Conservation (phyloP, 805 yeast genomes). For the Kuraishia molischiana region DNA sequence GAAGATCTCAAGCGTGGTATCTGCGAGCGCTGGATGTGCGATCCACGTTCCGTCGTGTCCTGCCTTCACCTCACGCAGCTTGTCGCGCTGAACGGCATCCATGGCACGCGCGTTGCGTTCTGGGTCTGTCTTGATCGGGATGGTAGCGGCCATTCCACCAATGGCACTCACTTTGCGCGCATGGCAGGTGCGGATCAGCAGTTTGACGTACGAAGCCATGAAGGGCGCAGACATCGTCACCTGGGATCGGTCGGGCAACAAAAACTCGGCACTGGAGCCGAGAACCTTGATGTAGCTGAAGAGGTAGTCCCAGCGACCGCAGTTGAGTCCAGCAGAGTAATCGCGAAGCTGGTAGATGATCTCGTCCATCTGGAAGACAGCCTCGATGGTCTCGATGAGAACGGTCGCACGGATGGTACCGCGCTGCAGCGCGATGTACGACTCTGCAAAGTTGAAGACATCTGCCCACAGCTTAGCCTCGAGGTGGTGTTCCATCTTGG, state of each 20-base stretch:
- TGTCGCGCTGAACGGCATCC: constrained; percentile 66
- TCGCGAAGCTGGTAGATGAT: constrained; percentile 64
- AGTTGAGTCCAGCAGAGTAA: constrained; percentile 65
- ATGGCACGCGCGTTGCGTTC: constrained; percentile 56
- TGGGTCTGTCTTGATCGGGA: constrained; percentile 67
- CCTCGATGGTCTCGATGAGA: constrained; percentile 62
- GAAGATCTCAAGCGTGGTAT: constrained; percentile 63
- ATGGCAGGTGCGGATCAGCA: constrained; percentile 61
- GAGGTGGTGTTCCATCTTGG: constrained; percentile 69
- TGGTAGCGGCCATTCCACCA: constrained; percentile 90
- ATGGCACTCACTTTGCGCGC: constrained; percentile 71
- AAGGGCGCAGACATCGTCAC: constrained; percentile 63
- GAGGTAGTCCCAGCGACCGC: constrained; percentile 74
- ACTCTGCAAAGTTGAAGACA: constrained; percentile 56
- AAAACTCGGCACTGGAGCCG: constrained; percentile 49
- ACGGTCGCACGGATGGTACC: constrained; percentile 69
- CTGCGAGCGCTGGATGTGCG: constrained; percentile 80
- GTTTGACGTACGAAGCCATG: constrained; percentile 57
- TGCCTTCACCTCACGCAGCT: constrained; percentile 63
- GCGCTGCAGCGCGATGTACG: constrained; percentile 49
- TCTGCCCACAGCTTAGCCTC: constrained; percentile 75
- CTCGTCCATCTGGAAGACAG: constrained; percentile 73
- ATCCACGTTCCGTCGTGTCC: constrained; percentile 91
- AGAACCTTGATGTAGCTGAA: constrained; percentile 61
- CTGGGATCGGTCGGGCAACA: constrained; percentile 61